Conservation (phyloP, 306 rosid species). For the Fragaria nilgerrensis region DNA sequence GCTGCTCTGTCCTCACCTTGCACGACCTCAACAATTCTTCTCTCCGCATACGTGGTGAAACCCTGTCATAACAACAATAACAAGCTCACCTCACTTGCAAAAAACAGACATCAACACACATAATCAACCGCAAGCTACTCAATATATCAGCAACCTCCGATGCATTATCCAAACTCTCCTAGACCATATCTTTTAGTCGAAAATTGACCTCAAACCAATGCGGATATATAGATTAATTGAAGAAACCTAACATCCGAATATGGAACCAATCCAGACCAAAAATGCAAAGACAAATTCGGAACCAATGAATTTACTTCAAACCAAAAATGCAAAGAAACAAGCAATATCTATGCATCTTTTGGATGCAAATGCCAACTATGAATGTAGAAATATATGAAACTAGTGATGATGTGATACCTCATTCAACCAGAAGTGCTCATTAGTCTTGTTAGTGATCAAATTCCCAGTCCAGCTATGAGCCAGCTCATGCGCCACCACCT, state of each 20-base stretch:
- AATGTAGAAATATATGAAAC: background rate
- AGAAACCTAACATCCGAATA: background rate
- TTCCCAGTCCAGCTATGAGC: conserved; percentile 99
- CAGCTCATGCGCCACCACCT: conserved; percentile 90
- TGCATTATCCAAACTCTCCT: background rate
- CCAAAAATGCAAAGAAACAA: background rate
- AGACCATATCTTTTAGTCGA: background rate
- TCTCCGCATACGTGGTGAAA: conserved; percentile 85
- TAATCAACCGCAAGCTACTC: background rate
- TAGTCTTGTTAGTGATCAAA: conserved; percentile 82
- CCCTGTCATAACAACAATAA: conserved; percentile 51
- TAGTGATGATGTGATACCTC: conserved; percentile 49
- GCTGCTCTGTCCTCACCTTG: conserved; percentile 83
- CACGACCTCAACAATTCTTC: conserved; percentile 91
- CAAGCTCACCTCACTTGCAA: conserved; percentile 12
- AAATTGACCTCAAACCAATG: background rate
- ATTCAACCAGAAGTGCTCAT: conserved; percentile 94
- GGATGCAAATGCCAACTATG: background rate
- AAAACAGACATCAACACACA: background rate
- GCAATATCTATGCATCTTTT: background rate
- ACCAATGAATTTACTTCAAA: background rate
- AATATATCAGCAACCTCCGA: background rate
- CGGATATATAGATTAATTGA: background rate
- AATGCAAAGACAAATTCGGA: background rate
- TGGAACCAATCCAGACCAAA: background rate